Evolutionary conservation across 2,329 filamentous ascomycete genomes (phyloP).

Genomic region (Trichoderma atroviride): DNA sequence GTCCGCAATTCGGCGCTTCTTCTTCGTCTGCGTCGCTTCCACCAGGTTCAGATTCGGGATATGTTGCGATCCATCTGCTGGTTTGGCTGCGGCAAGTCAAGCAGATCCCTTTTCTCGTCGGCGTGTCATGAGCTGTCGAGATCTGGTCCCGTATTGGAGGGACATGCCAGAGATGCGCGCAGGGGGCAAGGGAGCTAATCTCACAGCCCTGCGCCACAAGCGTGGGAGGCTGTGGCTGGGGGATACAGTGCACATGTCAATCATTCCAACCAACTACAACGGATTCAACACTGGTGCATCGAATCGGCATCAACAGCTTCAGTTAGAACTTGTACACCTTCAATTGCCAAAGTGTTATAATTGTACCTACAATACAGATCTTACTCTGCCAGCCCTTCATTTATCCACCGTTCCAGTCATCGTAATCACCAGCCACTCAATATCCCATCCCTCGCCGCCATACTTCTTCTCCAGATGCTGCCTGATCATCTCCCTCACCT

Average conservation of each 20-base stretch:
- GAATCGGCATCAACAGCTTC: neutral
- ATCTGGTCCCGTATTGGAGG: neutral
- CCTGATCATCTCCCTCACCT: slow-evolving; percentile 42
- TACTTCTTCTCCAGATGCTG: slow-evolving; percentile 47
- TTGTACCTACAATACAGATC: neutral
- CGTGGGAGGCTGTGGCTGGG: neutral
- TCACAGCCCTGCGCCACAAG: neutral
- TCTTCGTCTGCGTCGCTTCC: neutral
- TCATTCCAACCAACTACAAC: too few relatives aligned
- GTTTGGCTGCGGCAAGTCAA: slow-evolving; percentile 1
- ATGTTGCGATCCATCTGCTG: slow-evolving; percentile 21
- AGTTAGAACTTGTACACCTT: neutral
- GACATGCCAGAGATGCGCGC: neutral
- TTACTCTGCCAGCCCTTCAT: neutral
- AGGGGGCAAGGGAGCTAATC: neutral
- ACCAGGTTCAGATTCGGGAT: neutral
- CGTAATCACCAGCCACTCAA: slow-evolving; percentile 34
- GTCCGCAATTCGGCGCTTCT: neutral
- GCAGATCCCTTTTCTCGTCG: neutral
- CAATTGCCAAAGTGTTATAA: neutral
- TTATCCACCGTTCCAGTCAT: slow-evolving; percentile 34
- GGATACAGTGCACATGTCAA: neutral
- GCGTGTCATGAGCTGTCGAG: slow-evolving; percentile 5
- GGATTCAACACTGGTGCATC: neutral
- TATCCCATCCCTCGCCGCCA: slow-evolving; percentile 34